These are phyloP conservation scores for Claviceps sp. DNA, from an alignment of 2,329 filamentous ascomycete species.

Conservation along the genomic window DNA sequence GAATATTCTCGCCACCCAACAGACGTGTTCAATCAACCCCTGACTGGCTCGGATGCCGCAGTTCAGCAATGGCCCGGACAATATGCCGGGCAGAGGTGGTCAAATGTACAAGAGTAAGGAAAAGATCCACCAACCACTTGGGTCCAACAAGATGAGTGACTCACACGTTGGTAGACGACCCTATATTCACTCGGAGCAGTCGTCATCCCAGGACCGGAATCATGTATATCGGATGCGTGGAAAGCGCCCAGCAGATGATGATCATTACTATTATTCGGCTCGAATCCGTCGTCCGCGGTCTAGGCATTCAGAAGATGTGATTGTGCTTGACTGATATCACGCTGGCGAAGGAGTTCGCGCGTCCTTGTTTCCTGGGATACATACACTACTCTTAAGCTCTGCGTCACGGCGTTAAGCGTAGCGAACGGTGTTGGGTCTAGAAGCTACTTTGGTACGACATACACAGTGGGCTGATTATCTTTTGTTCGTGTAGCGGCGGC, in stretches of 20 bases:
- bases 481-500: background rate
- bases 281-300: conserved; percentile 7
- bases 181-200: background rate
- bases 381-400: background rate
- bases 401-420: conserved; percentile 1
- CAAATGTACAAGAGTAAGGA: conserved; percentile 3
- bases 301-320: conserved; percentile 15
- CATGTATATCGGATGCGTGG: background rate
- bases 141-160: background rate
- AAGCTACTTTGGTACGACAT: background rate
- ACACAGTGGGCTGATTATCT: background rate
- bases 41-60: background rate
- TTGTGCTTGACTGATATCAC: conserved; percentile 18
- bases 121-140: background rate
- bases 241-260: conserved; percentile 4
- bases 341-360: background rate
- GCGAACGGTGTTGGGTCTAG: conserved; percentile 6
- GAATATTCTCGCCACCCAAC: background rate
- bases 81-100: background rate
- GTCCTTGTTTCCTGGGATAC: background rate
- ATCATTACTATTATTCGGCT: conserved; percentile 1
- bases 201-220: background rate
- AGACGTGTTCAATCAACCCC: background rate
- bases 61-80: background rate
- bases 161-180: background rate